Conservation (phyloP, 495 filamentous ascomycete genomes). For the Talaromyces stipitatus region DNA sequence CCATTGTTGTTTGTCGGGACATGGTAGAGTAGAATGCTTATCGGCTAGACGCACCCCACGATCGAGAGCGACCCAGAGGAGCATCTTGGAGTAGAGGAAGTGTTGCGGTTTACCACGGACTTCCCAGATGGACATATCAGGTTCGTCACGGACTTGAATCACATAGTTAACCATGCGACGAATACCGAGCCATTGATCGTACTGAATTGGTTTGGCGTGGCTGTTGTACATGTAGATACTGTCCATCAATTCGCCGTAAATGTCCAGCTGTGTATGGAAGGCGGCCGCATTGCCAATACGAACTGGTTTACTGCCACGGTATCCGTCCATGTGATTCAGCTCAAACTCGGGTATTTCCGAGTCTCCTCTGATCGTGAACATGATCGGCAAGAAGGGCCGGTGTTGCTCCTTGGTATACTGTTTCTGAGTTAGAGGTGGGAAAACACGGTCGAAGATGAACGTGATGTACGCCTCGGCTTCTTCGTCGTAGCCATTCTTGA, state of each 20-base stretch:
- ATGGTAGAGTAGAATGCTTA: slow-evolving; percentile 57
- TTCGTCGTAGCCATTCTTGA: slow-evolving; percentile 64
- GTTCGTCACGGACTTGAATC: slow-evolving; percentile 39
- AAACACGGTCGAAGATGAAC: slow-evolving; percentile 63
- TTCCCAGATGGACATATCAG: slow-evolving; percentile 77
- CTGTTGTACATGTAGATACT: slow-evolving; percentile 72
- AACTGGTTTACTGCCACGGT: slow-evolving; percentile 58
- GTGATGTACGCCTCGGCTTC: slow-evolving; percentile 68
- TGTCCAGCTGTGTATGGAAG: slow-evolving; percentile 67
- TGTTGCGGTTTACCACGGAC: slow-evolving; percentile 64
- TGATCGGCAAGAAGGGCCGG: slow-evolving; percentile 54
- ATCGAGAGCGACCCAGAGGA: slow-evolving; percentile 72
- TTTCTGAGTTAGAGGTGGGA: slow-evolving; percentile 29
- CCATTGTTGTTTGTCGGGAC: slow-evolving; percentile 58
- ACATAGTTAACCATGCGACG: slow-evolving; percentile 50
- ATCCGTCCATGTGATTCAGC: slow-evolving; percentile 58
- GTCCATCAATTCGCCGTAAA: slow-evolving; percentile 71
- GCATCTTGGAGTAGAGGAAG: slow-evolving; percentile 67
- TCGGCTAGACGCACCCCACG: slow-evolving; percentile 62
- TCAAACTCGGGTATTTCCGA: slow-evolving; percentile 64
- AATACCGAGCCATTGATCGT: slow-evolving; percentile 60
- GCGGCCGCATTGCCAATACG: slow-evolving; percentile 70
- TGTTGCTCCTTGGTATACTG: slow-evolving; percentile 31
- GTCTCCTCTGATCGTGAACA: slow-evolving; percentile 68
- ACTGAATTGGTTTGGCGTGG: slow-evolving; percentile 64